Evolutionary conservation across 1,284 basidiomycete species (phyloP), one percentile per base, ranked within the genome.

Genomic region (Thelephora terrestris): DNA sequence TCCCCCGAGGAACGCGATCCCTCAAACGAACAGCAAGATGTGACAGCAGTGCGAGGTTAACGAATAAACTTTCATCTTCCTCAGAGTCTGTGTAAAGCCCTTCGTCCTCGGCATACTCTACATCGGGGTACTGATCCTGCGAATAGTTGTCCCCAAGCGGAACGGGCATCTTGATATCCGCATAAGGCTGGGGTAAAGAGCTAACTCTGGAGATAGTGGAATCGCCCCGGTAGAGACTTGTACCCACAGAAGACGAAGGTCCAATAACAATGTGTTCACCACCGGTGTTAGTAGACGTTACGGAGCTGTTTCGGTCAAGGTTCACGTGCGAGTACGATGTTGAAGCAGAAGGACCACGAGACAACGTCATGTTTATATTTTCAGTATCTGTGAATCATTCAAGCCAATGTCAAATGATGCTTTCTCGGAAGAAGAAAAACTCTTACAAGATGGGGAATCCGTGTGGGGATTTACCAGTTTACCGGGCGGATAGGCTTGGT

Each of bases 11-110:
- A 1, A 98, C 86, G 56, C 85, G 83, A 64, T 96, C 92, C 40
- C 85, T 76, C 47, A 98, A 66, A 58, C 90, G 84, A 6, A 94
- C 82, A 4, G 92, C 92, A 27, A 95, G 74, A 62, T 97, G 86
- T 27, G 87, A 91, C 40, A 98, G 72, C 27, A 96, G 68, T 1
- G 88, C 79, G 39, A 91, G 85, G 62, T 96, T 91, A 62, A 95
- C 83, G 63, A 88, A 94, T 25, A 77, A 72, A 53, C 79, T 78
- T 49, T 84, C 83, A 49, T 88, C 84, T 20, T 85, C 80, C 47
- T 86, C 81, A 18, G 68, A 73, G 45, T 85, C 79, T 21, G 79
- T 78, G 42, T 81, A 81, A 49, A 78, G 79, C 23, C 71, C 69
- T 3, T 73, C 69, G 14, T 70, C 69, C 1, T 73, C 74, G 23